A percentile compares a stretch with the other conserved stretches of the same genome.
These are phyloP conservation scores for Saturnispora mendoncae DNA, from an alignment of 805 yeast genomes.

Conservation along the genomic window DNA sequence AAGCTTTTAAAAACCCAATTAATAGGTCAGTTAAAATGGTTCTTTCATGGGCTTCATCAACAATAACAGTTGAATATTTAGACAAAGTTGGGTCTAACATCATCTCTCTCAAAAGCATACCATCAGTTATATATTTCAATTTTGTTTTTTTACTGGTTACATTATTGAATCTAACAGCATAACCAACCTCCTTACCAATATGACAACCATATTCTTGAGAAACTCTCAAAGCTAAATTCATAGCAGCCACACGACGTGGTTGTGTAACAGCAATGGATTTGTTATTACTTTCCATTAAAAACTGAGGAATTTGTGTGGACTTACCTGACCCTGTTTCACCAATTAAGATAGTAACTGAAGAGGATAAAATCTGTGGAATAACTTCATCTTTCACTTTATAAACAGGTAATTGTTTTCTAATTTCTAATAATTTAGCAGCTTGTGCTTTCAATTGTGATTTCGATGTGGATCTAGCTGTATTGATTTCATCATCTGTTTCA, in stretches of 20 bases:
- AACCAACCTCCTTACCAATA: slow-evolving; percentile 81
- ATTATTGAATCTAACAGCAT: slow-evolving; percentile 86
- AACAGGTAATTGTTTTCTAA: slow-evolving; percentile 63
- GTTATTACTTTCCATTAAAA: slow-evolving; percentile 47
- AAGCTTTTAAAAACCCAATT: slow-evolving; percentile 75
- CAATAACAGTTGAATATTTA: slow-evolving; percentile 65
- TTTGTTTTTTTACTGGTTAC: slow-evolving; percentile 48
- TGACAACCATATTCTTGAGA: slow-evolving; percentile 75
- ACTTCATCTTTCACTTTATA: slow-evolving; percentile 61
- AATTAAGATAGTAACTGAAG: slow-evolving; percentile 70
- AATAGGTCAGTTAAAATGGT: slow-evolving; percentile 85
- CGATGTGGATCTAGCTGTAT: neutral
- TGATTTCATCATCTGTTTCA: slow-evolving; percentile 21
- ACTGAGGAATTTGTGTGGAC: slow-evolving; percentile 94
- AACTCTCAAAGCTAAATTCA: slow-evolving; percentile 86
- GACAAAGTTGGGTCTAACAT: slow-evolving; percentile 62
- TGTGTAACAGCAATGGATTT: slow-evolving; percentile 81
- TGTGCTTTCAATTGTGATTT: slow-evolving; percentile 28
- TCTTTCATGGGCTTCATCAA: slow-evolving; percentile 98
- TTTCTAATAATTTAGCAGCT: slow-evolving; percentile 37
- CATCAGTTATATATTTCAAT: slow-evolving; percentile 86
- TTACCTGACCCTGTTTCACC: slow-evolving; percentile 99
- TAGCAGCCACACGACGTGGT: slow-evolving; percentile 97
- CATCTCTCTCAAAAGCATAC: slow-evolving; percentile 89
- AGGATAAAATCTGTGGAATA: slow-evolving; percentile 40